phyloP scores from a whole-genome alignment of 148 eudicot genomes.

The Rhododendron ovatum region DNA sequence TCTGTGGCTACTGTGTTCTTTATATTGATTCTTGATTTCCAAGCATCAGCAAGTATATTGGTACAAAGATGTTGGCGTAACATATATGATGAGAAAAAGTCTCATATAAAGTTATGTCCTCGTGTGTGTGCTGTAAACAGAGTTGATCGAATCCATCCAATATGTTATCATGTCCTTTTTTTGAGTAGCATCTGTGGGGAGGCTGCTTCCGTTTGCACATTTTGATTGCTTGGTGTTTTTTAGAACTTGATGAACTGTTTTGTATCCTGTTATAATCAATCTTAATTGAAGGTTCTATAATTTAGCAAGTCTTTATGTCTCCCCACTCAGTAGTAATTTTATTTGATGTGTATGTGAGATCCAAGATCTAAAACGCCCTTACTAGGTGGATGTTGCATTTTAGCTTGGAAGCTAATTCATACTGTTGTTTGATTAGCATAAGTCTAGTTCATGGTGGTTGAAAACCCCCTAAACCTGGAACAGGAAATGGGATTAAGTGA shows the following conservation, averaged over 20 bases:
- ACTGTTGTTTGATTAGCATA: neutral
- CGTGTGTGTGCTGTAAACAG: neutral
- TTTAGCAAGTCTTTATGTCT: neutral
- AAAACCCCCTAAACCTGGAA: neutral
- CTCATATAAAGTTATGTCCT: neutral
- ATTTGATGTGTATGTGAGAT: neutral
- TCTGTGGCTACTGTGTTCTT: neutral
- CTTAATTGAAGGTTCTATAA: neutral
- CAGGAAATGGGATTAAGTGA: neutral
- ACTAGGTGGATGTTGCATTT: neutral
- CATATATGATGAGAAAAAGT: neutral
- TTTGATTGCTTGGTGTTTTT: neutral
- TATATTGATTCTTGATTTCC: neutral
- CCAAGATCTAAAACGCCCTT: neutral
- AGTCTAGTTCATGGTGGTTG: neutral
- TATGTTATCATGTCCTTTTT: neutral
- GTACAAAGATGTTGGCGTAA: neutral
- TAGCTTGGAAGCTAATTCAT: neutral
- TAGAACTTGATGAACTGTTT: neutral
- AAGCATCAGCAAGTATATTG: neutral
- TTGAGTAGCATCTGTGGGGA: neutral
- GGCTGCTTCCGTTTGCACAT: neutral
- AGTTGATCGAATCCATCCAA: neutral
- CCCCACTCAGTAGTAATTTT: neutral
- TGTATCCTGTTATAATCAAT: neutral